Percentiles rank a stretch among this genome's conserved stretches.
These are phyloP conservation scores for Cercophora samala DNA, from an alignment of 495 filamentous ascomycete genomes.

Conservation along the genomic window DNA sequence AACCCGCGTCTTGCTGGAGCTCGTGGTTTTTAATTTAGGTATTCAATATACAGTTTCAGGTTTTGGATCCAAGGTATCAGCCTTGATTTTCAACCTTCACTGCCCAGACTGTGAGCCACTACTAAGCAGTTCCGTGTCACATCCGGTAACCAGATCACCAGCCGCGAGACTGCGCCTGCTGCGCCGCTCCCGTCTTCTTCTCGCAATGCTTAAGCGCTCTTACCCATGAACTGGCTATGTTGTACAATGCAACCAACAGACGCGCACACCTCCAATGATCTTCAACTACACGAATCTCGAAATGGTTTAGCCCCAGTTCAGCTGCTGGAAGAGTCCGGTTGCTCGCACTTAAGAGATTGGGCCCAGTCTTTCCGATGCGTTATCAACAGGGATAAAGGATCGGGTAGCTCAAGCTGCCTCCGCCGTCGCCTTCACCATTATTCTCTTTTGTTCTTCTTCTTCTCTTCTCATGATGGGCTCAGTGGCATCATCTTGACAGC, in stretches of 20 bases:
- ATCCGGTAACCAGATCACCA: background rate
- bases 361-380: no score
- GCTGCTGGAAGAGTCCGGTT: background rate
- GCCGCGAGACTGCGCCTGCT: background rate
- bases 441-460: background rate
- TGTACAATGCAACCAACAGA: background rate
- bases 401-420: background rate
- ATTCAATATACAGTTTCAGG: no score
- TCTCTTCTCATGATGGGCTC: background rate
- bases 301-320: background rate
- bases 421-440: background rate
- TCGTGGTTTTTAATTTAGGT: no score
- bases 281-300: background rate
- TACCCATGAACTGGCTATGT: background rate
- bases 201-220: background rate
- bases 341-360: background rate
- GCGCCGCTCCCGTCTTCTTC: background rate
- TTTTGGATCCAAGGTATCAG: background rate
- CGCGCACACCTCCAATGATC: background rate
- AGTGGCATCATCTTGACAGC: background rate
- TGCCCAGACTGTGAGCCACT: background rate
- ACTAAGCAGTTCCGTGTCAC: background rate
- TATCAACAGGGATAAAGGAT: background rate
- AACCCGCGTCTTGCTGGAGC: no score
- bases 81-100: background rate